Base-by-base conservation (phyloP, 805 yeast genomes). In the Pichia deserticola region DNA sequence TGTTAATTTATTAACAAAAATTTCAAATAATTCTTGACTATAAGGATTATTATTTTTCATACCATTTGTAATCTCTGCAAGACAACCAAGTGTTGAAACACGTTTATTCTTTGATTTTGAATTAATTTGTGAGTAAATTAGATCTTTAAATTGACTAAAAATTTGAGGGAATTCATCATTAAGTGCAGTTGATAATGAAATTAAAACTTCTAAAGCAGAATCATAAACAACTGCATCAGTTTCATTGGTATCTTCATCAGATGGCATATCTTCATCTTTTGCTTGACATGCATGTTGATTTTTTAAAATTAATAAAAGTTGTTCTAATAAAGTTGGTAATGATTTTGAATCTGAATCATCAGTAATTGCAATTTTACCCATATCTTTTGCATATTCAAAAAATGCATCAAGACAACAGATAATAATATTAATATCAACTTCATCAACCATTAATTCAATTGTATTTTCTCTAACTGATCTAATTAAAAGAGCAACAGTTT, bases 251-350 rank as follows among this genome's bases (percentile, higher is more conserved):
- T 79, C 84, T 52, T 68, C 72, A 51, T 68, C 71, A 10, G 53
- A 53, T 44, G 67, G 68, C 43, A 61, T 49, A 49, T 66, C 70
- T 45, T 54, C 57, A 36, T 60, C 67, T 51, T 78, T 83, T 57
- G 84, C 93, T 75, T 90, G 97, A 64, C 89, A 87, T 46, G 84
- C 75, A 64, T 92, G 99, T 59, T 84, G 83, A 63, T 86, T 87
- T 70, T 82, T 84, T 65, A 93, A 73, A 50, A 93, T 73, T 54
- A 76, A 73, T 78, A 86, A 75, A 52, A 92, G 71, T 63, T 82
- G 86, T 34, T 76, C 74, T 62, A 95, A 85, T 54, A 92, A 71
- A 33, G 72, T 60, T 68, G 86, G 90, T 57, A 90, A 74, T 25
- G 71, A 67, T 38, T 76, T 67, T 49, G 82, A 70, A 51, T 76